Base-by-base conservation (phyloP, 2,329 filamentous ascomycete genomes). In the Mollisia scopiformis region DNA sequence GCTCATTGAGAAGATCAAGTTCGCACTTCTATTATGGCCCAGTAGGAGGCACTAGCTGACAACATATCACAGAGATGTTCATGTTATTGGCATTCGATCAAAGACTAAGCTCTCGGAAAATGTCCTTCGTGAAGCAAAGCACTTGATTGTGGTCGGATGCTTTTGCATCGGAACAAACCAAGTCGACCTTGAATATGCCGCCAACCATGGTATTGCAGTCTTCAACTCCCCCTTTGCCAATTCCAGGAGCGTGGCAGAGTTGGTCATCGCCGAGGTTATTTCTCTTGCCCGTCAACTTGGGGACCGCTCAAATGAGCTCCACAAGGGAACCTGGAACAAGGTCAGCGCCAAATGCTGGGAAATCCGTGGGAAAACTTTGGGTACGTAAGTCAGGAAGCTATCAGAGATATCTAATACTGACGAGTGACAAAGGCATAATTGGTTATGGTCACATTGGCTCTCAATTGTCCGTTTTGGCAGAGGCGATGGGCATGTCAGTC, bases 171-270 rank as follows among this genome's bases (percentile, higher is more conserved):
- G 95, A 67, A 99, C 95, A 59, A 98, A 96, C 80, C 93, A 96
- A 76, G 93, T 97, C 67, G 89, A 96, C 75, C 86, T 96, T 62
- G 85, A 92, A 63, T 94, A 87, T 73, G 92, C 93, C 30, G 92
- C 92, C 51, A 83, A 84, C 68, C 87, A 91, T 73, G 93, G 95
- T 68, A 97, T 98, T 75, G 93, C 93, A 35, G 95, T 99, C 66
- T 99, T 99, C 87, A 99, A 99, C 80, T 98, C 95, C 49, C 95
- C 95, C 1, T 99, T 99, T 79, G 93, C 91, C 79, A 99, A 99
- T 80, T 98, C 94, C 8, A 90, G 95, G 75, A 96, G 92, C 75
- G 95, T 99, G 55, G 95, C 95, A 59, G 95, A 99, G 81, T 83
- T 98, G 59, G 93, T 98, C 70, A 97, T 99, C 74, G 90, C 83